phyloP scores from a whole-genome alignment of 164 flowering plant genomes.

The Aristolochia californica region DNA sequence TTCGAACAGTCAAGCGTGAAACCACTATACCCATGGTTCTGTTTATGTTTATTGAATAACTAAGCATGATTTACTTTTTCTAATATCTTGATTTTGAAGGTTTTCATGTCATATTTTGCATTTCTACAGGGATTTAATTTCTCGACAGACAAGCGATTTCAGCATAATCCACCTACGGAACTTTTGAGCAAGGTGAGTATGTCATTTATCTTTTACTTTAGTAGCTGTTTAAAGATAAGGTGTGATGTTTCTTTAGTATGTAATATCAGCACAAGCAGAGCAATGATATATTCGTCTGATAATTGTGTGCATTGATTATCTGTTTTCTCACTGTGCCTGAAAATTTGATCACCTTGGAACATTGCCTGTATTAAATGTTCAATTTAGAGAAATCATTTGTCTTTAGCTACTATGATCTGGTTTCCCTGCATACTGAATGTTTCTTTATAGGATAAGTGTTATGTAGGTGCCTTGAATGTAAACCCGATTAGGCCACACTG shows the following conservation, averaged over 20 bases:
- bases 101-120: slow-evolving; percentile 1
- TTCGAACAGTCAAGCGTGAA: slow-evolving; percentile 54
- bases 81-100: neutral
- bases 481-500: too few species aligned
- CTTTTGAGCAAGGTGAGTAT: slow-evolving; percentile 72
- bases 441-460: too few species aligned
- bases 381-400: neutral
- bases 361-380: too few species aligned
- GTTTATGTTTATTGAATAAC: neutral
- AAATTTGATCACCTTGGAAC: neutral
- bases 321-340: neutral
- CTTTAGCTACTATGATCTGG: neutral
- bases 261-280: too few species aligned
- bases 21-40: slow-evolving; percentile 64
- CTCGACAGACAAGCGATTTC: slow-evolving; percentile 48
- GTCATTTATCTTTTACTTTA: neutral
- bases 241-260: neutral
- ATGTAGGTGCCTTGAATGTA: too few species aligned
- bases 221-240: neutral
- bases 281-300: neutral
- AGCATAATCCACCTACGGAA: slow-evolving; percentile 52
- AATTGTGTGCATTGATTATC: neutral
- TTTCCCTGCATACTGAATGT: too few species aligned
- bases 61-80: neutral
- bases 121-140: slow-evolving; percentile 58